A percentile compares a stretch with the other conserved stretches of the same genome.
These are phyloP conservation scores for Aureobasidium melanogenum DNA, from an alignment of 2,329 filamentous ascomycete genomes.

Conservation along the genomic window DNA sequence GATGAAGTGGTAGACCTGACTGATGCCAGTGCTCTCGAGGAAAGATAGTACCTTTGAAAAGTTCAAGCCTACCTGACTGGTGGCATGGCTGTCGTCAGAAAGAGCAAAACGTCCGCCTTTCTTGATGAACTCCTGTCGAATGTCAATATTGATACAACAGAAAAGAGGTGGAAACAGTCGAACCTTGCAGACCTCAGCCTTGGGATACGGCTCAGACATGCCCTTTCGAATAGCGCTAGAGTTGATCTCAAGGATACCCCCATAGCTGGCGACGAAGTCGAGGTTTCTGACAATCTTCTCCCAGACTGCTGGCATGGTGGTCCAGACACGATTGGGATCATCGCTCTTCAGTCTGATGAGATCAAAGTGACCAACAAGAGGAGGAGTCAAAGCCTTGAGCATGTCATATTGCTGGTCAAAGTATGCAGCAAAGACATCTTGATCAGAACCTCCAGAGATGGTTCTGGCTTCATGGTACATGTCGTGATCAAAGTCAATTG, in stretches of 20 bases:
- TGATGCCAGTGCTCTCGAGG: slow-evolving; percentile 56
- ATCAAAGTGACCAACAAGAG: slow-evolving; percentile 89
- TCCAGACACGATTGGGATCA: slow-evolving; percentile 54
- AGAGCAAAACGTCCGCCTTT: slow-evolving; percentile 77
- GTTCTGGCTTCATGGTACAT: slow-evolving; percentile 58
- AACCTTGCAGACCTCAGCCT: slow-evolving; percentile 66
- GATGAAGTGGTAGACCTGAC: slow-evolving; percentile 41
- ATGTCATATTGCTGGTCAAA: slow-evolving; percentile 83
- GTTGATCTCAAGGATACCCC: slow-evolving; percentile 83
- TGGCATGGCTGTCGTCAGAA: slow-evolving; percentile 89
- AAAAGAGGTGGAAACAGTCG: slow-evolving; percentile 17
- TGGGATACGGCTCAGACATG: slow-evolving; percentile 82
- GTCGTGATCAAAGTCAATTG: slow-evolving; percentile 74
- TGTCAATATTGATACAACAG: slow-evolving; percentile 16
- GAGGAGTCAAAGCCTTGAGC: slow-evolving; percentile 62
- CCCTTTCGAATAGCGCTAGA: slow-evolving; percentile 82
- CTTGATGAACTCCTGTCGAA: slow-evolving; percentile 56
- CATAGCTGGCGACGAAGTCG: slow-evolving; percentile 58
- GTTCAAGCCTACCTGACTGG: slow-evolving; percentile 79
- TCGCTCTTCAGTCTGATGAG: slow-evolving; percentile 73
- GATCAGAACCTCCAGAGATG: slow-evolving; percentile 53
- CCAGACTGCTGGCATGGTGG: slow-evolving; percentile 54
- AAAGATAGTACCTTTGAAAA: slow-evolving; percentile 64
- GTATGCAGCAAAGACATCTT: slow-evolving; percentile 70
- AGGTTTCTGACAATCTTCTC: slow-evolving; percentile 65